Evolutionary conservation across 2,329 filamentous ascomycete genomes (phyloP), one percentile per base, ranked within the genome.

Genomic region (Penicillium sp.): DNA sequence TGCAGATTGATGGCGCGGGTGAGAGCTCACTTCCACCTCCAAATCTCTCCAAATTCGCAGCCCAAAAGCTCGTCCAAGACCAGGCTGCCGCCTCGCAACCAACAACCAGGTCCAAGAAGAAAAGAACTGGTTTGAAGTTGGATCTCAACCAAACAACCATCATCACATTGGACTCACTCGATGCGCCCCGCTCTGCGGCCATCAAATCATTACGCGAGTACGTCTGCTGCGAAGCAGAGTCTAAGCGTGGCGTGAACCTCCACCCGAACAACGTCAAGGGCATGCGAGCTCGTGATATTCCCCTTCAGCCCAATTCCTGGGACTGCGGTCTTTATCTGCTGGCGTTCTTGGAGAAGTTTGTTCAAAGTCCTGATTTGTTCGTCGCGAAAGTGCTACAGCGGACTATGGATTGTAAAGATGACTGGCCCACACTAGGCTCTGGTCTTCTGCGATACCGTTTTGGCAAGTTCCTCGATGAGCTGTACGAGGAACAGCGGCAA

Each of bases 271-370:
- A 73, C 12, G 73, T 84, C 52, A 77, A 78, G 58, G 84, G 83
- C 4, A 85, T 89, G 78, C 91, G 85, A 38, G 90, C 89, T 5
- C 88, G 83, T 56, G 79, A 82, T 8, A 87, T 97, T 15, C 93
- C 94, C 0, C 76, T 82, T 57, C 94, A 99, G 71, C 75, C 84
- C 46, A 97, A 99, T 67, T 89, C 82, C 63, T 92, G 84, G 58
- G 94, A 99, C 69, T 99, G 94, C 66, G 94, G 94, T 9, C 77
- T 97, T 0, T 99, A 89, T 64, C 77, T 97, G 3, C 77, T 97
- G 4, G 88, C 87, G 3, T 99, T 97, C 66, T 80, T 96, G 50
- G 83, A 91, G 60, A 86, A 89, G 60, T 96, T 99, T 60, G 80
- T 95, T 16, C 80, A 84, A 50, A 76, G 90, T 56, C 93, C 93